Evolutionary conservation across 2,329 filamentous ascomycete species (phyloP).

Genomic region (Cercospora sp.): DNA sequence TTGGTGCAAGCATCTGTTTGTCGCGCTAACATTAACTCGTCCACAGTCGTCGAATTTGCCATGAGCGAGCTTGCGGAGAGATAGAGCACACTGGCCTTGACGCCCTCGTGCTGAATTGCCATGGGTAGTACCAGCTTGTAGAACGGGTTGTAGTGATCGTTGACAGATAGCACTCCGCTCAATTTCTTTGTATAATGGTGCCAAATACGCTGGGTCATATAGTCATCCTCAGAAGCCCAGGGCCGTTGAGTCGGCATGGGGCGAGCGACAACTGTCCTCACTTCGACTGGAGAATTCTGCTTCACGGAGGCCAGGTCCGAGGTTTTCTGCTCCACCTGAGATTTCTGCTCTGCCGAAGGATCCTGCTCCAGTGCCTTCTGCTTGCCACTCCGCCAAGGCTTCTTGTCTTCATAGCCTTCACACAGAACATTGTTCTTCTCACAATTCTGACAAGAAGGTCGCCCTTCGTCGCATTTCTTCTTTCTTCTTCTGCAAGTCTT

Average conservation of each 20-base stretch:
- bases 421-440: slow-evolving; percentile 92
- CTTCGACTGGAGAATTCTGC: not conserved
- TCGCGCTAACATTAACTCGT: slow-evolving; percentile 51
- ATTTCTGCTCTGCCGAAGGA: not conserved
- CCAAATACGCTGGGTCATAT: slow-evolving; percentile 76
- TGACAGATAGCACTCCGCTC: slow-evolving; percentile 77
- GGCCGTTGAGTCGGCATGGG: slow-evolving; percentile 55
- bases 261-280: slow-evolving; percentile 22
- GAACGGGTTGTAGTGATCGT: slow-evolving; percentile 80
- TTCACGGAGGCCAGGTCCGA: not conserved
- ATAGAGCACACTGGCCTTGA: slow-evolving; percentile 89
- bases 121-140: slow-evolving; percentile 80
- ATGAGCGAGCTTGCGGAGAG: slow-evolving; percentile 74
- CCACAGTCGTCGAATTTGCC: slow-evolving; percentile 40
- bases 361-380: slow-evolving; percentile 54
- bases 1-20: slow-evolving; percentile 57
- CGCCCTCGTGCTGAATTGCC: slow-evolving; percentile 73
- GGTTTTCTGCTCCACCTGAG: not conserved
- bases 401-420: slow-evolving; percentile 84
- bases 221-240: slow-evolving; percentile 78
- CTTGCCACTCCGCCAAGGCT: slow-evolving; percentile 82
- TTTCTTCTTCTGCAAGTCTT: slow-evolving; percentile 61
- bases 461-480: slow-evolving; percentile 60
- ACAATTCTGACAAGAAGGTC: slow-evolving; percentile 68
- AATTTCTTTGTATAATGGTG: slow-evolving; percentile 80